Evolutionary conservation across 2,329 filamentous ascomycete species (phyloP).

Genomic region (Sporothrix pallida): DNA sequence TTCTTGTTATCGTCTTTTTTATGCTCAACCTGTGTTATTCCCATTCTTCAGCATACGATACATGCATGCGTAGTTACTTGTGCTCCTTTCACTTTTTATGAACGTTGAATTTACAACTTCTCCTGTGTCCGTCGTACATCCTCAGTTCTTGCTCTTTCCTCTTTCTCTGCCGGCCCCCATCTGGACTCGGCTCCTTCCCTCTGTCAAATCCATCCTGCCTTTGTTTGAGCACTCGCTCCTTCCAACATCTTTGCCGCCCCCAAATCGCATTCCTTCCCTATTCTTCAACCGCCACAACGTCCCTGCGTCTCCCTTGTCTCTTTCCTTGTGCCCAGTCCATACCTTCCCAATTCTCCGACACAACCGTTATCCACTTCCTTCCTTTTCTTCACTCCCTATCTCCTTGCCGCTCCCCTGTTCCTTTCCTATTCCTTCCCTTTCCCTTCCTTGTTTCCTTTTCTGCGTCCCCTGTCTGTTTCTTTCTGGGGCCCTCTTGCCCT

Average conservation of each 20-base stretch:
- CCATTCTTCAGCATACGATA: neutral
- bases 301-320: neutral
- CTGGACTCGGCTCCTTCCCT: constrained; percentile 16
- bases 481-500: neutral
- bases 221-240: constrained; percentile 16
- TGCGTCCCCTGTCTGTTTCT: neutral
- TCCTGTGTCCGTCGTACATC: neutral
- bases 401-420: constrained; percentile 3
- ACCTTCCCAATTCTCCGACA: neutral
- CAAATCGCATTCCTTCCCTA: neutral
- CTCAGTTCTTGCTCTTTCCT: neutral
- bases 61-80: neutral
- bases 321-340: too few species aligned
- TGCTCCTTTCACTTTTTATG: neutral
- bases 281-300: neutral
- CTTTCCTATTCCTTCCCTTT: neutral
- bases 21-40: constrained; percentile 7
- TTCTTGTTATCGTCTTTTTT: neutral
- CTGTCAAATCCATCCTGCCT: neutral
- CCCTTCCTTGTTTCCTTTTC: neutral
- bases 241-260: constrained; percentile 9
- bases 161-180: neutral
- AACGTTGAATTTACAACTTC: neutral
- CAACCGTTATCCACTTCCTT: constrained; percentile 2
- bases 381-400: neutral